phyloP scores from a whole-genome alignment of 2,329 filamentous ascomycete genomes.

The Mycosphaerella arachidis region DNA sequence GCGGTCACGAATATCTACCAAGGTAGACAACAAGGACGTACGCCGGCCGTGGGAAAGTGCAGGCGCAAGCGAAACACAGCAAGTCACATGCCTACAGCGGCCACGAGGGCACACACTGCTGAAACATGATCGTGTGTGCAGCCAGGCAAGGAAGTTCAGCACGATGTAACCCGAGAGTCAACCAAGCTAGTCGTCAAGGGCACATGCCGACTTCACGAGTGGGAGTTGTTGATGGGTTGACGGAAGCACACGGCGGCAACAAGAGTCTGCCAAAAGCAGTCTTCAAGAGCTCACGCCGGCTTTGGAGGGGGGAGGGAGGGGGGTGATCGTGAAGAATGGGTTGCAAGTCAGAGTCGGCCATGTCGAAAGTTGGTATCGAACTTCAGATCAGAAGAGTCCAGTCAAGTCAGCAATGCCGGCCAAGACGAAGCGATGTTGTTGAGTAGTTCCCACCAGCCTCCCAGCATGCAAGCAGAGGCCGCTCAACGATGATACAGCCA shows the following conservation, averaged over 20 bases:
- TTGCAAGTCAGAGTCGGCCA: neutral
- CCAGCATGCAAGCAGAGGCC: conserved; percentile 8
- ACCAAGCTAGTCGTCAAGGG: neutral
- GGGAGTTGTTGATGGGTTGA: neutral
- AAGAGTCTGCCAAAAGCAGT: conserved; percentile 1
- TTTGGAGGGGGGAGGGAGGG: too few relatives aligned
- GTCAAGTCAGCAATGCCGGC: neutral
- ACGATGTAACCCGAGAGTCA: neutral
- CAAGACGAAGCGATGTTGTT: neutral
- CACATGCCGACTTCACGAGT: neutral
- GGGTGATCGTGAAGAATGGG: neutral
- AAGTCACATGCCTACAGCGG: neutral
- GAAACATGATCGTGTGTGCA: too few relatives aligned
- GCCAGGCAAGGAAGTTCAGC: neutral
- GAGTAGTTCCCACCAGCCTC: conserved; percentile 1
- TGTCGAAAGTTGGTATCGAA: neutral
- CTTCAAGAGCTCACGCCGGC: conserved; percentile 2
- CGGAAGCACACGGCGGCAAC: neutral
- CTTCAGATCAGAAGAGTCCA: too few relatives aligned
- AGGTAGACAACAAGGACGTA: neutral
- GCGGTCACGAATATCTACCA: neutral
- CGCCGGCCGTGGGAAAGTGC: neutral
- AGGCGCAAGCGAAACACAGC: neutral
- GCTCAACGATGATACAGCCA: conserved; percentile 1
- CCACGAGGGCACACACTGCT: too few relatives aligned